Conservation (phyloP, 169 alveolate species). For the Cryptosporidium ubiquitum region DNA sequence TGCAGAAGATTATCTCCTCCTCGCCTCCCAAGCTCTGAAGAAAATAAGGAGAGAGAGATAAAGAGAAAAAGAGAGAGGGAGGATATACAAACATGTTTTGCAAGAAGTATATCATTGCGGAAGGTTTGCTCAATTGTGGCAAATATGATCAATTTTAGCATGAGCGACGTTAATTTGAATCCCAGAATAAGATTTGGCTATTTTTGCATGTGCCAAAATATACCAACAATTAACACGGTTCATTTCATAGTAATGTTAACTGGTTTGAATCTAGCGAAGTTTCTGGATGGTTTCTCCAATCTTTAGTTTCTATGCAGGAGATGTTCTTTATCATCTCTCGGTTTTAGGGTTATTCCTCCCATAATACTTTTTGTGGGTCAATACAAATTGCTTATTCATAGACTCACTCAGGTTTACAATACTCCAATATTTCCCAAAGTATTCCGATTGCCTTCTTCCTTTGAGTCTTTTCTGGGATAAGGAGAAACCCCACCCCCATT, state of each 20-base stretch:
- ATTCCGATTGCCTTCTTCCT: constrained; percentile 3
- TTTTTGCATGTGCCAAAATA: not conserved
- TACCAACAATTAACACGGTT: not conserved
- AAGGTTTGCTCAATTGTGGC: constrained; percentile 2
- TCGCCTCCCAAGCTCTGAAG: not conserved
- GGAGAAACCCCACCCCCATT: not conserved
- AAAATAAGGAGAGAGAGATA: not conserved
- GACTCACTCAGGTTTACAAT: not conserved
- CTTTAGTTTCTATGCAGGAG: not conserved
- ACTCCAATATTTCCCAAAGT: not conserved
- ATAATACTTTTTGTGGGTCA: not conserved
- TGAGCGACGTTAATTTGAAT: not conserved
- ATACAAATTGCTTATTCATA: not conserved
- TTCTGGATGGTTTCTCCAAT: not conserved
- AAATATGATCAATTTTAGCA: not conserved
- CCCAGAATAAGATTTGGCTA: not conserved
- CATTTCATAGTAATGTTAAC: not conserved
- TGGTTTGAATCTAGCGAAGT: constrained; percentile 18
- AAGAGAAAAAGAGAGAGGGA: not conserved
- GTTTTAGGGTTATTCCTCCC: not conserved
- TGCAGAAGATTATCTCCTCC: not conserved
- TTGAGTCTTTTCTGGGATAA: constrained; percentile 2
- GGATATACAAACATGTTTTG: not conserved
- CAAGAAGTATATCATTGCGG: not conserved
- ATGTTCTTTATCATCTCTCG: not conserved